Conservation (phyloP, 345 rosid genomes). For the Combretum micranthum region DNA sequence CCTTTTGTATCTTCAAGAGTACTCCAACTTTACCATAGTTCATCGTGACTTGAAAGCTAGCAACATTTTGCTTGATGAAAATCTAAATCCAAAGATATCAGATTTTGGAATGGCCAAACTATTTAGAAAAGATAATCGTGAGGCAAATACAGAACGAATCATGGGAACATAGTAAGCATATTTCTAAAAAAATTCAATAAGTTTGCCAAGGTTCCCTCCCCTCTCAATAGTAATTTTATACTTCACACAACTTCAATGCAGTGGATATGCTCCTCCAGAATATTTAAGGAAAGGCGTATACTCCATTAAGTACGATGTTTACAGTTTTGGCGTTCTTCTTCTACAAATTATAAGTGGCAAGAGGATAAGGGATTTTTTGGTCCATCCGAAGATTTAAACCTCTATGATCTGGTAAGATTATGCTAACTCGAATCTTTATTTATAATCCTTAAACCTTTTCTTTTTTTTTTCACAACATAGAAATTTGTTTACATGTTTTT, state of each 20-base stretch:
- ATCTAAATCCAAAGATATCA: slow-evolving; percentile 36
- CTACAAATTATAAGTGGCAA: slow-evolving; percentile 16
- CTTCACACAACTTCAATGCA: not conserved
- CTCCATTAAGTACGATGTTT: slow-evolving; percentile 13
- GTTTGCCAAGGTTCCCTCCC: not conserved
- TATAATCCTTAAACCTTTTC: slow-evolving; percentile 1
- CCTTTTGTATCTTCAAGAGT: slow-evolving; percentile 26
- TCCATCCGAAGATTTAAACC: not conserved
- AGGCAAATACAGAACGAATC: slow-evolving; percentile 21
- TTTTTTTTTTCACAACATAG: not conserved
- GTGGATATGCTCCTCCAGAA: slow-evolving; percentile 15
- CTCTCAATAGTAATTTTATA: not conserved
- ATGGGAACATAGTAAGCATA: slow-evolving; percentile 37
- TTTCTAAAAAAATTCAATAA: not conserved
- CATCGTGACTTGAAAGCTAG: slow-evolving; percentile 31
- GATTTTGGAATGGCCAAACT: slow-evolving; percentile 49
- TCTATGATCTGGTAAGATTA: not conserved
- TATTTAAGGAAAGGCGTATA: slow-evolving; percentile 10
- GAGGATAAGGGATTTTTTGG: not conserved
- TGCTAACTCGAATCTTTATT: no score
- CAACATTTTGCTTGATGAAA: slow-evolving; percentile 34
- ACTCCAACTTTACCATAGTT: slow-evolving; percentile 15
- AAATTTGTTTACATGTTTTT: not conserved
- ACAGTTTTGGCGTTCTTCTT: slow-evolving; percentile 14
- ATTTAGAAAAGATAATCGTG: slow-evolving; percentile 20